Evolutionary conservation across 495 filamentous ascomycete genomes (phyloP).

Genomic region (Tuber indicum): DNA sequence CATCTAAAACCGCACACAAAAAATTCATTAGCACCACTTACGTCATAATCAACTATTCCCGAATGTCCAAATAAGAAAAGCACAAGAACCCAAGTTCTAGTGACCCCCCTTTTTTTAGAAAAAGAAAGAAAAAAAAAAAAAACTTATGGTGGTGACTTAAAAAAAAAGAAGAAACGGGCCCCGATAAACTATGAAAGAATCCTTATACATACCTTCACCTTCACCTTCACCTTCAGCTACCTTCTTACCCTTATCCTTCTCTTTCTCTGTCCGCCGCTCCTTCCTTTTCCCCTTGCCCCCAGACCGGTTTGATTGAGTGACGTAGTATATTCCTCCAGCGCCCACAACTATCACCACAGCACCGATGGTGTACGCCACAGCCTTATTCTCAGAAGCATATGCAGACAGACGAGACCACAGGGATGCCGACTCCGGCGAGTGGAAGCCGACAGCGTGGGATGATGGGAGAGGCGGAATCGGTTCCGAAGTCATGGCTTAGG

Average conservation of each 20-base stretch:
- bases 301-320: constrained; percentile 55
- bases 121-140: no score
- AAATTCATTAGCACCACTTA: constrained; percentile 24
- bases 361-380: constrained; percentile 89
- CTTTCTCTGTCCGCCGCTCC: constrained; percentile 54
- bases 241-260: constrained; percentile 43
- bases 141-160: no score
- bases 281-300: constrained; percentile 56
- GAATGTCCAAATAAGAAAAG: constrained; percentile 6
- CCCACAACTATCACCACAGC: constrained; percentile 83
- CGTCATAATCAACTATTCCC: constrained; percentile 23
- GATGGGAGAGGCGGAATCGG: constrained; percentile 35
- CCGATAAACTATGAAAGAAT: neutral
- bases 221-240: no score
- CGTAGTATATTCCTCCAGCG: constrained; percentile 87
- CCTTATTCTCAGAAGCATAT: constrained; percentile 94
- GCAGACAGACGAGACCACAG: constrained; percentile 81
- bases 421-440: constrained; percentile 46
- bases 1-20: constrained; percentile 32
- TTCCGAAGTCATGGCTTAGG: neutral
- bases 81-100: constrained; percentile 9
- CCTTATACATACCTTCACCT: constrained; percentile 34
- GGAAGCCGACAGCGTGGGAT: constrained; percentile 31
- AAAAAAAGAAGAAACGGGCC: neutral
- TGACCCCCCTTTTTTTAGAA: neutral